A percentile compares a stretch with the other conserved stretches of the same genome.
Conservation (phyloP, 2,329 filamentous ascomycete species). For the Hypoxylon sp. region DNA sequence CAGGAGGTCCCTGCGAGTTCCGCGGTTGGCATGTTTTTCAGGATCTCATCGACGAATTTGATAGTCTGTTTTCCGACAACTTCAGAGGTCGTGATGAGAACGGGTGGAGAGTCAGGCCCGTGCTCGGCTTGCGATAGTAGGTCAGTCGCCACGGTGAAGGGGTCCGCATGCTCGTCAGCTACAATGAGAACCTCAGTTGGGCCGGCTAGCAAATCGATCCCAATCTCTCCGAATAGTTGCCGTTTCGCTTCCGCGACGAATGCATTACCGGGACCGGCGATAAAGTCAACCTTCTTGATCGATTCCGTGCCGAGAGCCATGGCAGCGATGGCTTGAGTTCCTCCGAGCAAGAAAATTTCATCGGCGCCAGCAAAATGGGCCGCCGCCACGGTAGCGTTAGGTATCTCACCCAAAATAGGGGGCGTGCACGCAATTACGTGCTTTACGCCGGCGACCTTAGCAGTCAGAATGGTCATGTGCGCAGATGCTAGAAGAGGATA, state of each 20-base stretch:
- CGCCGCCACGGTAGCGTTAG: slow-evolving; percentile 62
- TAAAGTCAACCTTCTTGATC: slow-evolving; percentile 62
- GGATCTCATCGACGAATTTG: slow-evolving; percentile 51
- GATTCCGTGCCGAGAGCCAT: slow-evolving; percentile 64
- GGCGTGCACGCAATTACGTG: slow-evolving; percentile 64
- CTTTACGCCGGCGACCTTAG: slow-evolving; percentile 65
- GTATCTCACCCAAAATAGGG: slow-evolving; percentile 61
- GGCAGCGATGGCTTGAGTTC: slow-evolving; percentile 64
- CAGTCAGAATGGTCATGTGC: slow-evolving; percentile 68
- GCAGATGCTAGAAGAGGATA: slow-evolving; percentile 65
- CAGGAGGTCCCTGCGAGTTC: slow-evolving; percentile 58
- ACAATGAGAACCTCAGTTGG: slow-evolving; percentile 78
- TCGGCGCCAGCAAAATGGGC: slow-evolving; percentile 51
- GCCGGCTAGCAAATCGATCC: slow-evolving; percentile 66
- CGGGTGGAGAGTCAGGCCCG: slow-evolving; percentile 63
- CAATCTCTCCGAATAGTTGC: slow-evolving; percentile 64
- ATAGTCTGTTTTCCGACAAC: slow-evolving; percentile 55
- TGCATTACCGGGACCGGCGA: slow-evolving; percentile 65
- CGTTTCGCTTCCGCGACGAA: slow-evolving; percentile 67
- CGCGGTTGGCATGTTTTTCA: slow-evolving; percentile 57
- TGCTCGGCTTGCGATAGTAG: slow-evolving; percentile 91
- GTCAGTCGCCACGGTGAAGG: slow-evolving; percentile 93
- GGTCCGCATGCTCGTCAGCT: slow-evolving; percentile 86
- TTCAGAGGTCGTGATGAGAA: slow-evolving; percentile 61
- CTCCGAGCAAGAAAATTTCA: slow-evolving; percentile 47